Evolutionary conservation across 2,329 filamentous ascomycete species (phyloP), one percentile per base, ranked within the genome.

Genomic region (Aspergillus japonicus): DNA sequence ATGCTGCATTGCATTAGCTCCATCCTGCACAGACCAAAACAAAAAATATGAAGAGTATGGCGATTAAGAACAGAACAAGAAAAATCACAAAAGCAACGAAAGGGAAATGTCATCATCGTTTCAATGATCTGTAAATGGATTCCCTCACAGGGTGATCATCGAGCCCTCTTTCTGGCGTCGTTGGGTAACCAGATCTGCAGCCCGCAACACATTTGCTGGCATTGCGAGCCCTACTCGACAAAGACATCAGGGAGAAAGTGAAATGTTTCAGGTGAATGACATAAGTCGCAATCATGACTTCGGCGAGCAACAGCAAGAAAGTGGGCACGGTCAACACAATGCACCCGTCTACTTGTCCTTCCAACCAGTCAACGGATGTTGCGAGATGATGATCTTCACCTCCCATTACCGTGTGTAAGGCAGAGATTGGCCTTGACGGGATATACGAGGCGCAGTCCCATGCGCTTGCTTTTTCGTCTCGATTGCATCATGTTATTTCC

Each of bases 1-100:
- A 53, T 53, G 24, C 35, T 53, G 51, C 51, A 53, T 53, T 53
- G 51, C 51, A 53, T 53, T 53, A 53, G 51, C 51, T 31, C 23
- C 11, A 50, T 50, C 23, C 23, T 44, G 39, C 39, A 44, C 39
- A 44, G 16, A 44, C 39, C 39, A 44, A 2, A 44, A 44, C 39
- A 44, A 44, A 44, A 29, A 44, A 44, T 19, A 19, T 44, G 16
- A 39, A n/a, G 6, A 44, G 14, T 19, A 19, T 19, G 12, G 16
- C 39, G 16, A 16, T 16, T 19, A 1, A 16, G 6, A 19, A 16
- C 33, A 35, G 33, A 35, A 44, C 39, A 8, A 19, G 16, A 19
- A 19, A 44, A 29, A 8, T 29, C 7, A 44, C 39, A 16, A 16
- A 44, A 44, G 16, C 14, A 44, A 8, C 2, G 7, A n/a, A 44